Conservation (phyloP, 805 yeast genomes). For the Pichia heedii region DNA sequence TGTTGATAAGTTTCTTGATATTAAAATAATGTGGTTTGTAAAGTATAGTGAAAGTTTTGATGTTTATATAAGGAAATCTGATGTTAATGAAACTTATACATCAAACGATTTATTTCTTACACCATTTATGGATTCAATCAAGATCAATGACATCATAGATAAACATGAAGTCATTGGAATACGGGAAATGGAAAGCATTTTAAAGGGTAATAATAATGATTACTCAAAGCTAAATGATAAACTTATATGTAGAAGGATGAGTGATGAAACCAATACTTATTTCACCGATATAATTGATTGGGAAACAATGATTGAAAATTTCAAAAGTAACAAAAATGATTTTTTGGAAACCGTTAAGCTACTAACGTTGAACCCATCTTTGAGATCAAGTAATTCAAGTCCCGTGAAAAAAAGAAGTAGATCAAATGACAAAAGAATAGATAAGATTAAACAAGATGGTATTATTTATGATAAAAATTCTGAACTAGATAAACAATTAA, state of each 20-base stretch:
- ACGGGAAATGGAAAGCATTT: conserved; percentile 13
- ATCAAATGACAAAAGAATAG: background rate
- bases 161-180: conserved; percentile 37
- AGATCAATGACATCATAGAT: conserved; percentile 33
- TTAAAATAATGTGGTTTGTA: conserved; percentile 42
- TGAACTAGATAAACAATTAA: too few species aligned
- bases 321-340: conserved; percentile 22
- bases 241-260: conserved; percentile 35
- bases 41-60: conserved; percentile 28
- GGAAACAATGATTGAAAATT: conserved; percentile 23
- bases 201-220: conserved; percentile 10
- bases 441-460: too few species aligned
- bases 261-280: conserved; percentile 28
- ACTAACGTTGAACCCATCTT: conserved; percentile 23
- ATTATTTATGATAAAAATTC: too few species aligned
- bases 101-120: conserved; percentile 48
- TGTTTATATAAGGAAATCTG: conserved; percentile 18
- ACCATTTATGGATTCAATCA: conserved; percentile 37
- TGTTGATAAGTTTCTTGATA: conserved; percentile 37
- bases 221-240: too few species aligned
- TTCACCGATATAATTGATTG: conserved; percentile 34
- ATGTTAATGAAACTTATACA: conserved; percentile 17
- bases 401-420: background rate
- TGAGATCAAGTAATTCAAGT: background rate
- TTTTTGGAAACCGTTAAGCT: conserved; percentile 27